phyloP scores from a whole-genome alignment of 129 eudicot species.

The Tagetes erecta region DNA sequence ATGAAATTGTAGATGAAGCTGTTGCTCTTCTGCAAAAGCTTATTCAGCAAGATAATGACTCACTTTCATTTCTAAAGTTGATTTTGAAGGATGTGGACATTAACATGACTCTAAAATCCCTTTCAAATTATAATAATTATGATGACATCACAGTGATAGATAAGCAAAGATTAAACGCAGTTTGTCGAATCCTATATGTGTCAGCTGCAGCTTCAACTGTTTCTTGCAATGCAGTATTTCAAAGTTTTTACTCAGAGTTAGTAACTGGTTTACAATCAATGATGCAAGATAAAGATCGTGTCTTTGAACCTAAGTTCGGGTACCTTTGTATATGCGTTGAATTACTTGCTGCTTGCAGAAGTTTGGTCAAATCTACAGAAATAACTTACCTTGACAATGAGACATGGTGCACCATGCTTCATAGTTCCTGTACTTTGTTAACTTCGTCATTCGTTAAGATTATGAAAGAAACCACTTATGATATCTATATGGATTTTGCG shows the following conservation, averaged over 20 bases:
- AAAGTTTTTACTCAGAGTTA: conserved; percentile 52
- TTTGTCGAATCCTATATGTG: conserved; percentile 57
- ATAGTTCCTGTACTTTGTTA: conserved; percentile 44
- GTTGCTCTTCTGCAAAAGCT: conserved; percentile 61
- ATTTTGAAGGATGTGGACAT: conserved; percentile 64
- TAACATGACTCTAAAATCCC: conserved; percentile 39
- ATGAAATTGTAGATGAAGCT: conserved; percentile 64
- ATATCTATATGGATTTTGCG: conserved; percentile 36
- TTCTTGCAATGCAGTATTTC: conserved; percentile 68
- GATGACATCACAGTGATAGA: conserved; percentile 35
- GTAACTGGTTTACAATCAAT: conserved; percentile 46
- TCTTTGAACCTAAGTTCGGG: conserved; percentile 48
- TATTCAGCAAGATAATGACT: conserved; percentile 41
- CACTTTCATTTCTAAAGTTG: conserved; percentile 43
- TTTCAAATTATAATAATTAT: conserved; percentile 30
- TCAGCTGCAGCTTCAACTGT: conserved; percentile 53
- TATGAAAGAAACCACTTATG: conserved; percentile 40
- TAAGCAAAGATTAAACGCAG: conserved; percentile 65
- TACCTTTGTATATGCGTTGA: conserved; percentile 61
- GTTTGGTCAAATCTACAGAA: conserved; percentile 40
- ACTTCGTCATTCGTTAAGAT: conserved; percentile 43
- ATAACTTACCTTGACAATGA: conserved; percentile 30
- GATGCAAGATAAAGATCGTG: conserved; percentile 31
- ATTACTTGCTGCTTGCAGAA: conserved; percentile 74
- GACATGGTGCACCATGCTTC: conserved; percentile 68